Conservation (phyloP, 2,329 filamentous ascomycete genomes). For the Trichothecium roseum region DNA sequence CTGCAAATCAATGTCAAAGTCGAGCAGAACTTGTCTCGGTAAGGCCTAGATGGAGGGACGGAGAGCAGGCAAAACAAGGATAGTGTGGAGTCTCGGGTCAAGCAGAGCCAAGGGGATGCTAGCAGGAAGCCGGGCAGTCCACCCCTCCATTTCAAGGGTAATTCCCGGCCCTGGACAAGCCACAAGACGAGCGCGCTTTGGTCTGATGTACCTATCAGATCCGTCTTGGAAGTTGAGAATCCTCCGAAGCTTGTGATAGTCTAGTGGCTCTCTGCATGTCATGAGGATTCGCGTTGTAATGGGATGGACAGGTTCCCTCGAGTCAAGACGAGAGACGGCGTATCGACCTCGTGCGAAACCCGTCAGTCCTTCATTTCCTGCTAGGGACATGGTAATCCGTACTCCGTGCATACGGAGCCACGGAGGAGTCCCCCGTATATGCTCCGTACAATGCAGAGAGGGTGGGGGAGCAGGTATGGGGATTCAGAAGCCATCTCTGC, state of each 20-base stretch:
- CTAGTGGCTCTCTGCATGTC: slow-evolving; percentile 11
- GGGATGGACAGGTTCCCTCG: neutral
- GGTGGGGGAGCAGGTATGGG: no score
- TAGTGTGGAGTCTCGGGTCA: slow-evolving; percentile 6
- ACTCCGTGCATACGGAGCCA: no score
- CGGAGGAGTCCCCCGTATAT: no score
- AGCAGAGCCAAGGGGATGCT: slow-evolving; percentile 1
- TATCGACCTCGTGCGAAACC: no score
- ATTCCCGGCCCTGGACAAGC: slow-evolving; percentile 5
- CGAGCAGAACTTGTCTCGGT: slow-evolving; percentile 6
- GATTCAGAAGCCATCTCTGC: no score
- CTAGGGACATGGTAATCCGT: no score
- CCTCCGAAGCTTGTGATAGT: slow-evolving; percentile 29
- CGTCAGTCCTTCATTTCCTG: no score
- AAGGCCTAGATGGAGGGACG: slow-evolving; percentile 5
- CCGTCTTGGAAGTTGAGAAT: slow-evolving; percentile 21
- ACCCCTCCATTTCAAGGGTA: slow-evolving; percentile 2
- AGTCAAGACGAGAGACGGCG: no score
- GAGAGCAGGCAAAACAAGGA: slow-evolving; percentile 4
- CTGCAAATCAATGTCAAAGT: slow-evolving; percentile 5
- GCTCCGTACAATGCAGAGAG: no score
- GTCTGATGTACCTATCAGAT: neutral
- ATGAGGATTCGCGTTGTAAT: no score
- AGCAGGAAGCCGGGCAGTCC: slow-evolving; percentile 4
- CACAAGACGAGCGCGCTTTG: slow-evolving; percentile 2